A percentile compares a stretch with the other conserved stretches of the same genome.
These are phyloP conservation scores for Vinca minor DNA, from an alignment of 257 asterid species.

Conservation along the genomic window DNA sequence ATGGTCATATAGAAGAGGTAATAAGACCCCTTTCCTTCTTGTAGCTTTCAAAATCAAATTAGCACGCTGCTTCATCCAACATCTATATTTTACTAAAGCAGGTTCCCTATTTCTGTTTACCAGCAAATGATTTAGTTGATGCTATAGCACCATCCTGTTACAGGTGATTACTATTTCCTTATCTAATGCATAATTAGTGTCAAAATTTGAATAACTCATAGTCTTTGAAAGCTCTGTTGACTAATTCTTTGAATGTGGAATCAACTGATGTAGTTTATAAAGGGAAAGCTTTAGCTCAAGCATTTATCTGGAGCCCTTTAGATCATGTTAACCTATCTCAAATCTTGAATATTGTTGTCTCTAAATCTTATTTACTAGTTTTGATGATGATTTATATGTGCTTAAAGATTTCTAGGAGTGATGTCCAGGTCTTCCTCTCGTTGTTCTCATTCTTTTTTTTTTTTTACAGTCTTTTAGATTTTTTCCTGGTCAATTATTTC, in stretches of 20 bases:
- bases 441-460: not conserved
- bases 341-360: not conserved
- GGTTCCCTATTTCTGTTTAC: slow-evolving; percentile 99
- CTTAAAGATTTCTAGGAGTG: not conserved
- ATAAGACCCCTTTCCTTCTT: slow-evolving; percentile 12
- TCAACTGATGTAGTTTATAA: not conserved
- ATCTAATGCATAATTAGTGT: not conserved
- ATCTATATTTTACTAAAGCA: slow-evolving; percentile 40
- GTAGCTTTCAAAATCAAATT: slow-evolving; percentile 18
- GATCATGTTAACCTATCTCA: not conserved
- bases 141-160: slow-evolving; percentile 99
- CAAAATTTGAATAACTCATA: not conserved
- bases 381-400: not conserved
- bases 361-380: not conserved
- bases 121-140: slow-evolving; percentile 93
- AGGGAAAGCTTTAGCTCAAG: not conserved
- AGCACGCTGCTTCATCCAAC: slow-evolving; percentile 31
- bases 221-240: not conserved
- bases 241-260: not conserved
- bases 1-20: slow-evolving; percentile 98
- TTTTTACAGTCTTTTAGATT: not conserved
- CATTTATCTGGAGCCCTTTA: not conserved
- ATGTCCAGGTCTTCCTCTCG: not conserved
- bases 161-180: slow-evolving; percentile 40
- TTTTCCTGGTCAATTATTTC: not conserved